Percentiles rank a stretch among this genome's conserved stretches.
Evolutionary conservation across 495 filamentous ascomycete genomes (phyloP).

Genomic region (Penicillium canariense): DNA sequence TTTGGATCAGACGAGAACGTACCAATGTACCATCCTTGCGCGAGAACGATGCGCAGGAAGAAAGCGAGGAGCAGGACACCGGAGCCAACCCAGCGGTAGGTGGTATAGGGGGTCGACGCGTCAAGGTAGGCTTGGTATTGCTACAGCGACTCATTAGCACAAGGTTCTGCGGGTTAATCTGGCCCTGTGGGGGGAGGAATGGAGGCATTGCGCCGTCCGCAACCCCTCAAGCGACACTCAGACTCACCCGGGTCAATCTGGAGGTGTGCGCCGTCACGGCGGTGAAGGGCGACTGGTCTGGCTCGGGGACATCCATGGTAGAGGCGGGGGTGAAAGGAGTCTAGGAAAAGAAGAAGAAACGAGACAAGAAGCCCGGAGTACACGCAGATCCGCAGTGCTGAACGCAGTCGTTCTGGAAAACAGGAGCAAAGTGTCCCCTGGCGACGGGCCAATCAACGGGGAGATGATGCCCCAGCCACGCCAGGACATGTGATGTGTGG

Average conservation of each 20-base stretch:
- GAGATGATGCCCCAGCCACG: constrained; percentile 15
- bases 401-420: constrained; percentile 31
- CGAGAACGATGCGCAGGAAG: constrained; percentile 82
- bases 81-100: constrained; percentile 87
- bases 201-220: constrained; percentile 8
- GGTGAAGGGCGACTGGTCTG: constrained; percentile 79
- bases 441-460: constrained; percentile 23
- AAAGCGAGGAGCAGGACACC: constrained; percentile 71
- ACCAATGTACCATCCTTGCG: constrained; percentile 99
- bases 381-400: constrained; percentile 25
- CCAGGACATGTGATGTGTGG: constrained; percentile 16
- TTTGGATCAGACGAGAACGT: constrained; percentile 27
- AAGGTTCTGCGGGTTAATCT: constrained; percentile 1
- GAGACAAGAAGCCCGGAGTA: constrained; percentile 12
- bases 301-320: constrained; percentile 74
- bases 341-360: constrained; percentile 10
- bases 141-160: constrained; percentile 45
- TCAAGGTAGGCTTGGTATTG: constrained; percentile 95
- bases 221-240: constrained; percentile 32
- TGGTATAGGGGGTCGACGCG: constrained; percentile 79
- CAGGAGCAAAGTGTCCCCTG: constrained; percentile 45
- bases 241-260: constrained; percentile 61
- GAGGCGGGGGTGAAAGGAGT: constrained; percentile 12
- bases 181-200: not conserved
- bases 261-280: constrained; percentile 84